phyloP scores from a whole-genome alignment of 2,329 filamentous ascomycete species.

The Parastagonospora avenae region DNA sequence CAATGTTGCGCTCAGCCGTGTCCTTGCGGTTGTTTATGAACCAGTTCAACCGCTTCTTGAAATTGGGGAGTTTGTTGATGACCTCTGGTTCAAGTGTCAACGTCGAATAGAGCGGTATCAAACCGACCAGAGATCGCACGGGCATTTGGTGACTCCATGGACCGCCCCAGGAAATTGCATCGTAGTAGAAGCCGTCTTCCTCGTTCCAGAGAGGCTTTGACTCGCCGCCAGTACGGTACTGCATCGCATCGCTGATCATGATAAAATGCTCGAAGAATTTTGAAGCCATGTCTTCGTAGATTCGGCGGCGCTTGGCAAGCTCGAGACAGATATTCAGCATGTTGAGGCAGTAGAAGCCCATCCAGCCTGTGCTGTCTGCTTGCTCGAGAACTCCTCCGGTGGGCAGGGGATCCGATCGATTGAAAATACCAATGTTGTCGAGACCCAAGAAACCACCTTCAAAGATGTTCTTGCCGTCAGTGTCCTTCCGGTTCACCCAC shows the following conservation, averaged over 20 bases:
- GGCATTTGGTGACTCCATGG: conserved; percentile 93
- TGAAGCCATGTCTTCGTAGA: conserved; percentile 94
- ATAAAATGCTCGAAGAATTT: conserved; percentile 99
- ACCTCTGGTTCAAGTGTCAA: conserved; percentile 92
- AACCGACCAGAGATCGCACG: conserved; percentile 86
- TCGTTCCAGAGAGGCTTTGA: conserved; percentile 95
- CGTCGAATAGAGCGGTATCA: conserved; percentile 92
- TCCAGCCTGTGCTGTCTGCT: conserved; percentile 97
- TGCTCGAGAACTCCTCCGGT: conserved; percentile 94
- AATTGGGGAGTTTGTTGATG: conserved; percentile 86
- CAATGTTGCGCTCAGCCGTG: conserved; percentile 90
- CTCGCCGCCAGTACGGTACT: conserved; percentile 68
- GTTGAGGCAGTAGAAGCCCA: conserved; percentile 95
- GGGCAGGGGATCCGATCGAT: conserved; percentile 90
- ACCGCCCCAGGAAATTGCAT: conserved; percentile 94
- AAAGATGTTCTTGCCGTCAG: conserved; percentile 94
- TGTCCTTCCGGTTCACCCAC: conserved; percentile 98
- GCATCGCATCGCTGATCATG: conserved; percentile 96
- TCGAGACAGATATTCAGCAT: conserved; percentile 98
- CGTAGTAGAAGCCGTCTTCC: conserved; percentile 96
- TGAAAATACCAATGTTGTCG: conserved; percentile 97
- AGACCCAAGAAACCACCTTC: conserved; percentile 94
- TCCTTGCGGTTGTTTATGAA: conserved; percentile 88
- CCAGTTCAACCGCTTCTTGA: conserved; percentile 93
- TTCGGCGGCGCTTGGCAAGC: conserved; percentile 90